Percentiles rank a stretch among this genome's conserved stretches.
Evolutionary conservation across 805 yeast species (phyloP).

Genomic region (Wickerhamomyces silvicola): DNA sequence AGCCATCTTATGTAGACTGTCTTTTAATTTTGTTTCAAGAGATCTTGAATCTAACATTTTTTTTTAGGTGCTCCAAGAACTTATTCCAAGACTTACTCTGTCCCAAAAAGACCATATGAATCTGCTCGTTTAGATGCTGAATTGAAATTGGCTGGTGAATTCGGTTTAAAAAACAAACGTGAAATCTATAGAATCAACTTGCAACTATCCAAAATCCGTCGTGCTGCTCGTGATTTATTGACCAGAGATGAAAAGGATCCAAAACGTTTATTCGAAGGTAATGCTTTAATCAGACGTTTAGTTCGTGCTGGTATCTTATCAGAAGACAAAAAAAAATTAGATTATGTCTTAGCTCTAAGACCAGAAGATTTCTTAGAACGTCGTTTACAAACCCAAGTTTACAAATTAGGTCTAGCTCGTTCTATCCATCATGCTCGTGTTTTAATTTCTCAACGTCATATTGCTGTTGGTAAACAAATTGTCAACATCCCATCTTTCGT

Average conservation of each 20-base stretch:
- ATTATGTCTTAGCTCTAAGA: constrained; percentile 97
- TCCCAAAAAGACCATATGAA: constrained; percentile 99
- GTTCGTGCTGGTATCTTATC: constrained; percentile 98
- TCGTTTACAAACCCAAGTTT: constrained; percentile 99
- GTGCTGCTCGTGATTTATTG: constrained; percentile 99
- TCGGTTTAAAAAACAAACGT: constrained; percentile 99
- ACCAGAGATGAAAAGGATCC: constrained; percentile 99
- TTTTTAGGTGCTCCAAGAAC: constrained; percentile 93
- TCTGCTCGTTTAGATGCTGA: constrained; percentile 99
- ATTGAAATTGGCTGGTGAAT: constrained; percentile 99
- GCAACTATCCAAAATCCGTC: constrained; percentile 99
- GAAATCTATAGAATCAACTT: constrained; percentile 99
- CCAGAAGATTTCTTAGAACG: constrained; percentile 99
- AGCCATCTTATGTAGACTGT: no score
- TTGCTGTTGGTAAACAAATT: constrained; percentile 99
- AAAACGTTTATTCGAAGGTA: constrained; percentile 99
- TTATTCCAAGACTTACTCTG: constrained; percentile 98
- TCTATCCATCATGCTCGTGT: constrained; percentile 99
- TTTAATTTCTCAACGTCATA: constrained; percentile 97
- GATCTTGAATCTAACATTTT: constrained; percentile 15
- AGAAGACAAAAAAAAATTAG: constrained; percentile 99
- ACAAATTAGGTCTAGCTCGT: constrained; percentile 99
- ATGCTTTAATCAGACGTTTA: constrained; percentile 99
- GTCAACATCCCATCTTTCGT: constrained; percentile 98
- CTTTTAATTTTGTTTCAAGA: no score